phyloP scores from a whole-genome alignment of 1,284 basidiomycete species.

The Pascua guehoae region DNA sequence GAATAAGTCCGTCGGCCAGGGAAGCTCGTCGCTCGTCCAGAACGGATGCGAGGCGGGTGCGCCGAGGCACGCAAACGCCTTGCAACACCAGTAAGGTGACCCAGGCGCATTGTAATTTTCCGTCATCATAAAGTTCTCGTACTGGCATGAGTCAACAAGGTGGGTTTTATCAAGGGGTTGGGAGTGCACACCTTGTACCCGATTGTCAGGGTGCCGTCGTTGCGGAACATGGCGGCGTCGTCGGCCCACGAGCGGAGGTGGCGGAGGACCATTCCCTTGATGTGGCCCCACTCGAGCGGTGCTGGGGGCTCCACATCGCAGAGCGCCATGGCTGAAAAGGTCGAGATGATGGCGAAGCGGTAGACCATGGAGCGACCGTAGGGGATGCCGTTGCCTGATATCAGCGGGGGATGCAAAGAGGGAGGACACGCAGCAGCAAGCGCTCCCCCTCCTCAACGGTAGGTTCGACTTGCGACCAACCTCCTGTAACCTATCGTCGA shows the following conservation, averaged over 20 bases:
- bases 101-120: conserved; percentile 71
- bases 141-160: too few species aligned
- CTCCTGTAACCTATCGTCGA: neutral
- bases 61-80: conserved; percentile 67
- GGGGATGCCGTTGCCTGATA: conserved; percentile 64
- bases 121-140: conserved; percentile 49
- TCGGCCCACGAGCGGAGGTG: conserved; percentile 68
- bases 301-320: conserved; percentile 65
- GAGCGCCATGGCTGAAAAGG: conserved; percentile 69
- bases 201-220: conserved; percentile 68
- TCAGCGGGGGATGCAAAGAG: neutral
- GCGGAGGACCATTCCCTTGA: conserved; percentile 68
- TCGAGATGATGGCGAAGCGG: conserved; percentile 71
- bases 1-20: conserved; percentile 54
- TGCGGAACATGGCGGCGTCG: conserved; percentile 54
- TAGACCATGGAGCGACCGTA: conserved; percentile 74
- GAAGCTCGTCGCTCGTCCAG: conserved; percentile 63
- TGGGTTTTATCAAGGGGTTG: too few species aligned
- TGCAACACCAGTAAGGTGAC: conserved; percentile 79
- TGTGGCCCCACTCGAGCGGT: conserved; percentile 64
- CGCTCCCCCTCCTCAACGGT: too few species aligned
- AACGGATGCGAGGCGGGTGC: conserved; percentile 64
- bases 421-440: too few species aligned
- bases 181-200: conserved; percentile 52
- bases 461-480: neutral